phyloP scores from a whole-genome alignment of 2,329 filamentous ascomycete species.

The Trichoderma atrobrunneum region DNA sequence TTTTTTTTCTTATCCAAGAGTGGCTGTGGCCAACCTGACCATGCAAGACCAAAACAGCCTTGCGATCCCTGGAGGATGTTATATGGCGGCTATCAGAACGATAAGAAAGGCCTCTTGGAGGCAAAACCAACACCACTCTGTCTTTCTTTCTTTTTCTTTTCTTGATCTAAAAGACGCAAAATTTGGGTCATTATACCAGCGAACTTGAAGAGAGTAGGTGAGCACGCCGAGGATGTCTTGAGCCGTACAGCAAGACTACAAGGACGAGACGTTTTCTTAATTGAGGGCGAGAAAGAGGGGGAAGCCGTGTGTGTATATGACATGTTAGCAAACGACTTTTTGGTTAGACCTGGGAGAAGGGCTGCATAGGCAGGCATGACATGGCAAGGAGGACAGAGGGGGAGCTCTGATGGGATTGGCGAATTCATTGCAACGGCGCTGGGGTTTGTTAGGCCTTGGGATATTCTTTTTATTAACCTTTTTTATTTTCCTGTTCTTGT shows the following conservation, averaged over 20 bases:
- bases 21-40: background rate
- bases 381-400: background rate
- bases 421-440: slow-evolving; percentile 20
- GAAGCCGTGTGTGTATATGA: background rate
- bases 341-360: slow-evolving; percentile 3
- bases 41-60: background rate
- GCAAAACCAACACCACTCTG: background rate
- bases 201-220: background rate
- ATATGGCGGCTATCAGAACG: background rate
- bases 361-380: slow-evolving; percentile 7
- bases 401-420: slow-evolving; percentile 3
- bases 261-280: background rate
- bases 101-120: background rate
- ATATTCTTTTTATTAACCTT: background rate
- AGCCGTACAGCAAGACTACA: background rate
- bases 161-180: background rate
- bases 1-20: background rate
- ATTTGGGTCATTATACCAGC: background rate
- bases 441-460: slow-evolving; percentile 11
- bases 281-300: background rate
- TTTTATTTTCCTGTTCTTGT: background rate
- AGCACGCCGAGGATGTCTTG: background rate
- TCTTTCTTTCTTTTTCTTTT: background rate
- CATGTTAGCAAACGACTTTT: background rate
- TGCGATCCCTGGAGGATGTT: background rate